phyloP scores from a whole-genome alignment of 805 yeast genomes.

The Kluyveromyces lactis region DNA sequence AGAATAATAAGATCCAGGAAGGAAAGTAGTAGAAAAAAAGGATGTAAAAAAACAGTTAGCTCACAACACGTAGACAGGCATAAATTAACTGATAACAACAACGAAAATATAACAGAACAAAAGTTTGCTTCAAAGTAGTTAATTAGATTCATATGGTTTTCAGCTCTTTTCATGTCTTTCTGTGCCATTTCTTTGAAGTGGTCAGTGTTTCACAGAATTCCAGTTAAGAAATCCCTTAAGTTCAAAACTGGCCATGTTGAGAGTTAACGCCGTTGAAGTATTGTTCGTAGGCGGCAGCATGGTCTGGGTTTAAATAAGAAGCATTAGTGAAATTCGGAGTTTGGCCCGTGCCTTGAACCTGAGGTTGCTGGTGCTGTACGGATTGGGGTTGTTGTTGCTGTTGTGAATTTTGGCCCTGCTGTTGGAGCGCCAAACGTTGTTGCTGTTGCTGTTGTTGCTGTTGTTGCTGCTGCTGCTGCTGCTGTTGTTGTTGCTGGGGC shows the following conservation, averaged over 20 bases:
- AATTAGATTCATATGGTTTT: too few relatives aligned
- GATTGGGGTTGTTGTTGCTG: constrained; percentile 24
- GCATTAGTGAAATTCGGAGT: constrained; percentile 12
- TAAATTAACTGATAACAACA: not conserved
- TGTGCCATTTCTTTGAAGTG: too few relatives aligned
- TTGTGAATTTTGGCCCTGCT: constrained; percentile 14
- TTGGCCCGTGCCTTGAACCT: constrained; percentile 9
- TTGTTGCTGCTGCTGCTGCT: constrained; percentile 18
- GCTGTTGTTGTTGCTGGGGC: constrained; percentile 17
- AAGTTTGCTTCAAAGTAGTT: too few relatives aligned
- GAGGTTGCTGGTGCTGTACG: constrained; percentile 19
- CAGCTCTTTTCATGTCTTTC: too few relatives aligned
- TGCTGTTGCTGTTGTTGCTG: constrained; percentile 24
- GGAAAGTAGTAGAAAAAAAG: not conserved
- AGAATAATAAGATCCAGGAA: not conserved
- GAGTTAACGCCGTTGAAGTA: constrained; percentile 51
- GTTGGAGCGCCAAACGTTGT: constrained; percentile 12
- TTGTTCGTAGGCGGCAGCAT: constrained; percentile 52
- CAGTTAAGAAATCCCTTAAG: too few relatives aligned
- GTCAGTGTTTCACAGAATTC: too few relatives aligned
- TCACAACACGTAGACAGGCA: not conserved
- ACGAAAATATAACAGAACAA: too few relatives aligned
- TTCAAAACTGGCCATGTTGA: constrained; percentile 47
- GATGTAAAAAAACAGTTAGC: not conserved
- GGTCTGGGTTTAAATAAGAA: constrained; percentile 42